phyloP scores from a whole-genome alignment of 495 filamentous ascomycete genomes.

The Aspergillus affinis region DNA sequence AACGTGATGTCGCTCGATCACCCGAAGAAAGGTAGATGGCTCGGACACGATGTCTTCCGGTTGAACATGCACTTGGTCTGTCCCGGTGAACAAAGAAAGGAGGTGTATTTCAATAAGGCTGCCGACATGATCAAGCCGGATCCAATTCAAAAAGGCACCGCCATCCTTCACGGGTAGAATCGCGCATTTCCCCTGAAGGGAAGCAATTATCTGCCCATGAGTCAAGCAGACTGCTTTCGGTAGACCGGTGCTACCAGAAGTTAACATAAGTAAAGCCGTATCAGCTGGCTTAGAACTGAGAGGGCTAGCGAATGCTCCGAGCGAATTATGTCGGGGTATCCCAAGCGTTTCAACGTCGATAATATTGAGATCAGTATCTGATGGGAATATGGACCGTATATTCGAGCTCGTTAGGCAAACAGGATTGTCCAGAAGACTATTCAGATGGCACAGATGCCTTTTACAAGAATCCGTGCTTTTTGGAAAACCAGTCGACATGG shows the following conservation, averaged over 20 bases:
- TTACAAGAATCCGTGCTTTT: constrained; percentile 24
- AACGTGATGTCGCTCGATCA: not conserved
- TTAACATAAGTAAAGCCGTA: constrained; percentile 1
- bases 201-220: not conserved
- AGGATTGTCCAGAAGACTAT: constrained; percentile 14
- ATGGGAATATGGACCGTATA: not conserved
- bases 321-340: not conserved
- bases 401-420: constrained; percentile 14
- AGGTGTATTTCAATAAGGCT: constrained; percentile 50
- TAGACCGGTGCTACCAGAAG: not conserved
- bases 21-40: not conserved
- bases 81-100: constrained; percentile 33
- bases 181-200: not conserved
- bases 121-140: constrained; percentile 53
- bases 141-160: constrained; percentile 47
- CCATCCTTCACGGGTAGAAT: constrained; percentile 2
- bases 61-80: constrained; percentile 11
- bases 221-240: not conserved
- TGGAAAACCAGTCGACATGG: constrained; percentile 38
- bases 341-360: not conserved
- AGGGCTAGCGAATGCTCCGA: too few relatives aligned
- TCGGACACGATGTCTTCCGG: not conserved
- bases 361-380: not conserved
- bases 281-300: not conserved
- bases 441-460: constrained; percentile 22